phyloP scores from a whole-genome alignment of 441 rosid genomes.

The Daphne laureola region DNA sequence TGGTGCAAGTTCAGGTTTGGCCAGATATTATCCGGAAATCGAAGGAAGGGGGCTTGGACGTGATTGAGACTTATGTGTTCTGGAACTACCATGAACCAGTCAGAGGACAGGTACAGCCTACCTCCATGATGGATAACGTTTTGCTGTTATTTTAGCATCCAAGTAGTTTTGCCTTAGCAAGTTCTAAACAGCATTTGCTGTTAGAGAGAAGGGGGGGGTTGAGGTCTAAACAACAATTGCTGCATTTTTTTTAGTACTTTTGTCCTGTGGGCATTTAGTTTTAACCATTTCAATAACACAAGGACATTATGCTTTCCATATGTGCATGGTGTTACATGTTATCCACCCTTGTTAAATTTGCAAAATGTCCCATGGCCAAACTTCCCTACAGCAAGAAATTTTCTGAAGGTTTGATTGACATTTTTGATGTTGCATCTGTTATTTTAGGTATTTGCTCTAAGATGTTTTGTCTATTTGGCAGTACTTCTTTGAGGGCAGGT shows the following conservation, averaged over 20 bases:
- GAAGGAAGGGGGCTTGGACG: slow-evolving; percentile 62
- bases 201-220: no score
- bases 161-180: background rate
- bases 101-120: slow-evolving; percentile 44
- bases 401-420: no score
- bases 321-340: no score
- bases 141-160: background rate
- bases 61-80: slow-evolving; percentile 60
- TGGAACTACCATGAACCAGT: slow-evolving; percentile 70
- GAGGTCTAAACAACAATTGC: no score
- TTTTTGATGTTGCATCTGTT: background rate
- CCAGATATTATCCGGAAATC: slow-evolving; percentile 55
- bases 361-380: no score
- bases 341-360: no score
- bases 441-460: background rate
- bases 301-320: no score
- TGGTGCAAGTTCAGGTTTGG: slow-evolving; percentile 42
- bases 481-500: slow-evolving; percentile 64
- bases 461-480: slow-evolving; percentile 16
- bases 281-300: no score
- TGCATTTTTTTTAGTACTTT: no score
- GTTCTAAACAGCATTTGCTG: no score
- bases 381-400: no score
- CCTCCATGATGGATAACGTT: background rate
- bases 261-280: no score